Evolutionary conservation across 1,139 yeast species (phyloP), one percentile per base, ranked within the genome.

Genomic region (Hanseniaspora gamundiae): DNA sequence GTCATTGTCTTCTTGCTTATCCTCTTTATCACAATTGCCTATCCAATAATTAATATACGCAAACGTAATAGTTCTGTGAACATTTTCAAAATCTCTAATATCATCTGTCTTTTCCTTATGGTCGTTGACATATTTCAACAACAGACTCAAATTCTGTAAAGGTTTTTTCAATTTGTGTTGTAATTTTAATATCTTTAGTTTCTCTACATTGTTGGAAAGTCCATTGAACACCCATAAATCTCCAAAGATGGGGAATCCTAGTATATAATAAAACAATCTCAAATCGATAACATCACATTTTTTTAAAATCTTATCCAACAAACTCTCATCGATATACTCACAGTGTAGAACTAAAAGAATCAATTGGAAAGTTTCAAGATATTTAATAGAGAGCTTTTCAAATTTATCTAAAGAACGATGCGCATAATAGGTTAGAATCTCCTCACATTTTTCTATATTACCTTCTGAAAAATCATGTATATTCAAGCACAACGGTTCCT

Each of bases 191-290:
- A 47, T 38, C 36, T 54, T 57, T 14, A 59, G 45, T 27, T 54
- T 52, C 7, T 47, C 36, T 2, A 57, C 42, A 17, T 55, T 48
- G 9, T 46, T 47, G 6, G 46, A 36, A 17, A 60, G 49, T 1
- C 64, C 64, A 35, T 53, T 51, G 42, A 46, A 52, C n/a, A 53
- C 44, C 62, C 64, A 60, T 6, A 59, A 40, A 21, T 57, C 59
- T 1, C 64, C 64, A 44, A 47, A 53, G 2, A 55, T 40, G 21
- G 50, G 43, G 20, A 55, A 50, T 10, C 49, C 57, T 17, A 59
- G 45, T 19, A 60, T 24, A 36, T 53, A 52, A 11, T 60, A 44
- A 6, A 61, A 43, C 9, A 60, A 33, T 35, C 61, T 48, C 5
- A 58, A 45, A 43, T 61, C 64, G 4, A 57, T 48, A 1, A 17